Evolutionary conservation across 2,329 filamentous ascomycete genomes (phyloP).

Genomic region (Amauroascus niger): DNA sequence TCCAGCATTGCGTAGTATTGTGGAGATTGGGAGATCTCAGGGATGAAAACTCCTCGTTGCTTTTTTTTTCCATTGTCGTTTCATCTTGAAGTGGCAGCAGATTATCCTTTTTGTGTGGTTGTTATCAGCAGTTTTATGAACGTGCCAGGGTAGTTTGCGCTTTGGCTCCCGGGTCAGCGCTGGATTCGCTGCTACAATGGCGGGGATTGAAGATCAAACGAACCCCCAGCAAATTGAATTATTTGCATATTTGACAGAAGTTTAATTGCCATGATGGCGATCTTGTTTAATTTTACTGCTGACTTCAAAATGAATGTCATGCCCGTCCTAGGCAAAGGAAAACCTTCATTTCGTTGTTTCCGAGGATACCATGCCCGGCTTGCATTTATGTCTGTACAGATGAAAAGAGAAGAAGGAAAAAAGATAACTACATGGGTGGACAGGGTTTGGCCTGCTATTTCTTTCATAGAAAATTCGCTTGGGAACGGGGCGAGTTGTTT

Average conservation of each 20-base stretch:
- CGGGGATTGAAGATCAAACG: slow-evolving; percentile 1
- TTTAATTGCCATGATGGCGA: slow-evolving; percentile 1
- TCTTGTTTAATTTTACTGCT: background rate
- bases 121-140: background rate
- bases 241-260: slow-evolving; percentile 8
- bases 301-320: background rate
- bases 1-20: background rate
- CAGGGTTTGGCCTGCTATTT: background rate
- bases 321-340: background rate
- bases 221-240: background rate
- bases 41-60: background rate
- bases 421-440: background rate
- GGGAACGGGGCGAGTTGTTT: background rate
- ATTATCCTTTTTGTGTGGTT: background rate
- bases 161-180: background rate
- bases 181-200: background rate
- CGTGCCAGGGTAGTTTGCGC: background rate
- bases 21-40: background rate
- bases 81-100: background rate
- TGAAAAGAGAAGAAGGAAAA: too few relatives aligned
- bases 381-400: background rate
- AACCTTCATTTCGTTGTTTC: background rate
- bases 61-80: background rate
- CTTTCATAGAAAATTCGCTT: background rate
- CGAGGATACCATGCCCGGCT: background rate